Percentiles rank a stretch among this genome's conserved stretches.
Evolutionary conservation across 345 rosid species (phyloP).

Genomic region (Aurinia saxatilis): DNA sequence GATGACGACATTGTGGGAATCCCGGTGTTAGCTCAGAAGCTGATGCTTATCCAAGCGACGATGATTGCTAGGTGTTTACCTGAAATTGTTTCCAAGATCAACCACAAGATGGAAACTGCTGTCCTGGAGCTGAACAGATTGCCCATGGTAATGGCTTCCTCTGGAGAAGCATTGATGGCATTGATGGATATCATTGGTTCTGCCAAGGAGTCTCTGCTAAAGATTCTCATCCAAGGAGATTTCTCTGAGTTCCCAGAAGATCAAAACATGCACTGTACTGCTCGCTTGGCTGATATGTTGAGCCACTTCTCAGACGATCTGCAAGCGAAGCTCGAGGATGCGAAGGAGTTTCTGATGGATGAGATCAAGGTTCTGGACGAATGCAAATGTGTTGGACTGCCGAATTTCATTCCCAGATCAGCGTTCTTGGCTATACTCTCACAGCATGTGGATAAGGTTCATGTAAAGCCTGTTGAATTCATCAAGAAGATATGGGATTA

Average conservation of each 20-base stretch:
- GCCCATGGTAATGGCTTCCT: conserved; percentile 7
- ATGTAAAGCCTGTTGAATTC: not conserved
- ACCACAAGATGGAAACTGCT: conserved; percentile 35
- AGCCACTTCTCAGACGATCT: not conserved
- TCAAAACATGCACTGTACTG: not conserved
- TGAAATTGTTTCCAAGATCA: conserved; percentile 16
- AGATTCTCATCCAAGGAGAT: conserved; percentile 31
- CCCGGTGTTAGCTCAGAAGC: conserved; percentile 26
- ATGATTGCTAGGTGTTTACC: conserved; percentile 24
- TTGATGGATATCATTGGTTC: conserved; percentile 36
- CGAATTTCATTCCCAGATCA: not conserved
- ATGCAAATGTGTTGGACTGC: conserved; percentile 1
- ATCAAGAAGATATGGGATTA: not conserved
- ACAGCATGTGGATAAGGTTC: not conserved
- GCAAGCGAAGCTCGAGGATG: not conserved
- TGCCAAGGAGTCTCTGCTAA: conserved; percentile 37
- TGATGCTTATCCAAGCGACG: conserved; percentile 26
- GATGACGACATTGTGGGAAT: conserved; percentile 30
- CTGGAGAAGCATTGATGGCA: conserved; percentile 25
- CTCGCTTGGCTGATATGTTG: not conserved
- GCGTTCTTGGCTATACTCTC: not conserved
- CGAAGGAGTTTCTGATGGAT: not conserved
- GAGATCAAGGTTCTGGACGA: not conserved
- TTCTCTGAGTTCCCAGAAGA: conserved; percentile 34
- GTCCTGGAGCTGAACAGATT: conserved; percentile 40